A percentile compares a stretch with the other conserved stretches of the same genome.
Evolutionary conservation across 2,329 filamentous ascomycete genomes (phyloP).

Genomic region (Pseudocercospora fuligena): DNA sequence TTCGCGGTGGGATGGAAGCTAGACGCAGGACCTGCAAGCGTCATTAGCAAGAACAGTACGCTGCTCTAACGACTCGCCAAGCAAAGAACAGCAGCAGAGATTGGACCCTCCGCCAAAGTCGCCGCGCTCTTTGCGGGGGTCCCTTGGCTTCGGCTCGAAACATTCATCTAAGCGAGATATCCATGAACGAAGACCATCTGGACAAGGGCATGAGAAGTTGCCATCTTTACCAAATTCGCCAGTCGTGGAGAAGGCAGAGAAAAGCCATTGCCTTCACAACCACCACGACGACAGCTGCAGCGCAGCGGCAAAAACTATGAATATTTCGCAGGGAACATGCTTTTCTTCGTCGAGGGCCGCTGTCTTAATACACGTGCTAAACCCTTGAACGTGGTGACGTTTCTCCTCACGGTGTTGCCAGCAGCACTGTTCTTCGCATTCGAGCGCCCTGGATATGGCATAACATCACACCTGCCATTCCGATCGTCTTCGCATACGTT

Average conservation of each 20-base stretch:
- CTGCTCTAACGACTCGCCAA: conserved; percentile 64
- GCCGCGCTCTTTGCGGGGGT: conserved; percentile 35
- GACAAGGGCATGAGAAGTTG: conserved; percentile 63
- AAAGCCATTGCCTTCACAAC: conserved; percentile 14
- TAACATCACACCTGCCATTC: conserved; percentile 84
- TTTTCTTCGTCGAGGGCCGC: conserved; percentile 85
- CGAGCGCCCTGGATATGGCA: conserved; percentile 84
- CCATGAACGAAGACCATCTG: conserved; percentile 25
- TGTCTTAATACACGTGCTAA: conserved; percentile 81
- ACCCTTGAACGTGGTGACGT: conserved; percentile 88
- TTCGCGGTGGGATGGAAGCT: conserved; percentile 12
- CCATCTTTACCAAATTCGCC: conserved; percentile 80
- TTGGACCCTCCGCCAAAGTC: conserved; percentile 35
- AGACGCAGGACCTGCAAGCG: conserved; percentile 44
- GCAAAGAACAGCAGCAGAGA: conserved; percentile 14
- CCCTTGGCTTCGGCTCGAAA: conserved; percentile 33
- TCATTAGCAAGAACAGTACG: conserved; percentile 75
- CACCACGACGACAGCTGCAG: not conserved
- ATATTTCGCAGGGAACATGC: conserved; percentile 91
- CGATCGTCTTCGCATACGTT: conserved; percentile 88
- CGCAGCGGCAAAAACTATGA: conserved; percentile 72
- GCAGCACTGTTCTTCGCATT: conserved; percentile 82
- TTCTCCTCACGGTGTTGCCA: conserved; percentile 77
- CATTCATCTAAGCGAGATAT: conserved; percentile 26
- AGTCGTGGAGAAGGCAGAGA: conserved; percentile 20